These are phyloP conservation scores for Plasmodium chabaudi DNA, from an alignment of 169 alveolate species.

Conservation along the genomic window DNA sequence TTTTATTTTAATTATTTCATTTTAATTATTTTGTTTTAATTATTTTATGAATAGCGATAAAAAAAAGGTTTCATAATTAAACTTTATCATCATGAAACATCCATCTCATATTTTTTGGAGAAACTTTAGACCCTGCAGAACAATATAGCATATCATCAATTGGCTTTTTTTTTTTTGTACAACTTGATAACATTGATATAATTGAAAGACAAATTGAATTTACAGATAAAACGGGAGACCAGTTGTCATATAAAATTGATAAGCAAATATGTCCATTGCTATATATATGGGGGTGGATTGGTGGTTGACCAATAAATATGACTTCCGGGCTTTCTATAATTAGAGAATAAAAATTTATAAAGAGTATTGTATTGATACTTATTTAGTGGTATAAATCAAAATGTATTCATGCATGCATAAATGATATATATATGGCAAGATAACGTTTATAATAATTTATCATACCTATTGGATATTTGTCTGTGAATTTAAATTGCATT, in stretches of 20 bases:
- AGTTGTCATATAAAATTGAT: conserved; percentile 87
- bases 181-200: conserved; percentile 80
- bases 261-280: conserved; percentile 95
- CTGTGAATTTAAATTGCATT: conserved; percentile 77
- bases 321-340: conserved; percentile 94
- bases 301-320: conserved; percentile 90
- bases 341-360: conserved; percentile 10
- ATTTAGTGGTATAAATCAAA: background rate
- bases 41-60: background rate
- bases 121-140: conserved; percentile 53
- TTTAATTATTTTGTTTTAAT: no score
- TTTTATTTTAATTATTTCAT: background rate
- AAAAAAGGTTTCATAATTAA: background rate
- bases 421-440: background rate
- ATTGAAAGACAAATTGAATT: conserved; percentile 78
- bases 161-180: conserved; percentile 73
- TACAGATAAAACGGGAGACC: conserved; percentile 84
- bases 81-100: conserved; percentile 80
- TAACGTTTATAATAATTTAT: background rate
- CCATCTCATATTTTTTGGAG: conserved; percentile 81
- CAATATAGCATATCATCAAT: conserved; percentile 78
- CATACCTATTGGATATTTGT: conserved; percentile 80
- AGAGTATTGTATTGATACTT: background rate
- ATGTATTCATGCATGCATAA: background rate
- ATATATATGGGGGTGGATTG: conserved; percentile 95